A percentile compares a stretch with the other conserved stretches of the same genome.
Conservation (phyloP, 108 stramenopile species). For the Chaetoceros tenuissimus region DNA sequence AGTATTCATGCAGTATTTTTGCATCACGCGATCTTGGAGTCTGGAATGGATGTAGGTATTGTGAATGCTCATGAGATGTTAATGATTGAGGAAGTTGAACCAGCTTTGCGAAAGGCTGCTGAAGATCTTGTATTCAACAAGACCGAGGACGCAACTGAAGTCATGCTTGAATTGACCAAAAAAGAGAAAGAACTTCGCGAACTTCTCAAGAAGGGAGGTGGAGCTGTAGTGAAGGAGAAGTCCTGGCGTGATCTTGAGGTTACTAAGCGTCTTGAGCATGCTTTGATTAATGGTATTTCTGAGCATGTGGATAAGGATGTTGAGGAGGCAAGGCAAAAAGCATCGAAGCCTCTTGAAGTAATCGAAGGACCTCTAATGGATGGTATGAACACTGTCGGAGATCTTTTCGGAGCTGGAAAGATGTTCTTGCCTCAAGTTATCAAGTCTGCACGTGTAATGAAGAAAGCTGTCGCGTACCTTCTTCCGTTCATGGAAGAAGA, state of each 20-base stretch:
- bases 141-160: conserved; percentile 86
- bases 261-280: conserved; percentile 88
- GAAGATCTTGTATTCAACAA: conserved; percentile 89
- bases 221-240: conserved; percentile 44
- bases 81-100: conserved; percentile 73
- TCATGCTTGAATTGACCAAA: conserved; percentile 82
- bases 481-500: conserved; percentile 99
- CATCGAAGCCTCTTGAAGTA: conserved; percentile 83
- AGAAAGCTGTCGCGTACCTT: conserved; percentile 98
- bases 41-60: conserved; percentile 99
- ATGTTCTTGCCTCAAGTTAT: conserved; percentile 99
- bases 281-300: conserved; percentile 96
- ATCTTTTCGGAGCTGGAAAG: conserved; percentile 98
- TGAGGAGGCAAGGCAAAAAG: conserved; percentile 75
- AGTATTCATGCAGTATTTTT: conserved; percentile 98
- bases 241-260: conserved; percentile 86
- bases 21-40: conserved; percentile 69
- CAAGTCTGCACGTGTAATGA: conserved; percentile 99
- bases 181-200: conserved; percentile 82
- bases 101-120: conserved; percentile 65
- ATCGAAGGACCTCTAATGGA: conserved; percentile 99
- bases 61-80: conserved; percentile 96
- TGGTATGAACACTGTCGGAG: conserved; percentile 99
- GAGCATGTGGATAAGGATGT: conserved; percentile 86
- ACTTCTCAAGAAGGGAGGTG: conserved; percentile 70